Conservation (phyloP, 208 protist species). For the Leishmania aethiopica region DNA sequence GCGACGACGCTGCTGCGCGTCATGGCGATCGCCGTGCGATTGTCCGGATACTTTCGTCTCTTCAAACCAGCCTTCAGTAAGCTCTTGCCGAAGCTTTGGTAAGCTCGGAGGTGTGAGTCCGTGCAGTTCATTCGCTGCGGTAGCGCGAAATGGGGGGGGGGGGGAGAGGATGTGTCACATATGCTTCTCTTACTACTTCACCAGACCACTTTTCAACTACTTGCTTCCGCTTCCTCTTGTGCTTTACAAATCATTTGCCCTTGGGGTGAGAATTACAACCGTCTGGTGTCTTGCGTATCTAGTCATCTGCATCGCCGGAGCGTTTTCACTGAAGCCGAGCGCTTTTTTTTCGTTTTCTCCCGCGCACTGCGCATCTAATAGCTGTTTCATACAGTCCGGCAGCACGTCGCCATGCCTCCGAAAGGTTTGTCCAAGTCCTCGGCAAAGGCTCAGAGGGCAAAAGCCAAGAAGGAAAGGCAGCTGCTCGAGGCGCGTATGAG, state of each 20-base stretch:
- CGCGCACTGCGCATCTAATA: neutral
- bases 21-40: neutral
- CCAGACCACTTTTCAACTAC: neutral
- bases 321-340: neutral
- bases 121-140: neutral
- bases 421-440: slow-evolving; percentile 30
- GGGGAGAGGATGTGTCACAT: neutral
- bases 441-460: slow-evolving; percentile 36
- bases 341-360: neutral
- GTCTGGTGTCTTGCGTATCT: slow-evolving; percentile 1
- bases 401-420: slow-evolving; percentile 31
- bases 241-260: neutral
- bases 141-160: neutral
- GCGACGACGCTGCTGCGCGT: neutral
- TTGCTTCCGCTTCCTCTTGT: neutral
- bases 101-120: neutral
- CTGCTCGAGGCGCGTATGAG: slow-evolving; percentile 78
- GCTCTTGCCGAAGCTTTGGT: neutral
- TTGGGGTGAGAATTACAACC: neutral
- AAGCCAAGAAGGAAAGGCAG: slow-evolving; percentile 78
- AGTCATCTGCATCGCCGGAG: neutral
- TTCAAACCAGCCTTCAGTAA: neutral
- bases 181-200: neutral
- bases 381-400: neutral
- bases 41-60: neutral